These are phyloP conservation scores for Coleophoma eucalyptorum DNA, from an alignment of 2,329 filamentous ascomycete species.

Conservation along the genomic window DNA sequence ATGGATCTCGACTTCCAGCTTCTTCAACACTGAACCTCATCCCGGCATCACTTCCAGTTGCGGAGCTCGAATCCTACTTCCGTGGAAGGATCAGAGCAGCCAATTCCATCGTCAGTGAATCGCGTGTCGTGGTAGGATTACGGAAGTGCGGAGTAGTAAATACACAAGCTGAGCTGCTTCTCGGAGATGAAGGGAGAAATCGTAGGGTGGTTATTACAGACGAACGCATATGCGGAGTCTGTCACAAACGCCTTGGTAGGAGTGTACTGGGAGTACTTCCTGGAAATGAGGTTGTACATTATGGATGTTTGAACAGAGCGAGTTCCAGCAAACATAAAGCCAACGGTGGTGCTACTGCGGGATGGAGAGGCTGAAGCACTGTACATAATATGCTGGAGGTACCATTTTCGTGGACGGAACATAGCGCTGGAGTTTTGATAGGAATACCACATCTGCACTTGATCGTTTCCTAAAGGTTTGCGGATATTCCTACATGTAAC, in stretches of 20 bases:
- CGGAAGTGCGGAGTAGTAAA: constrained; percentile 76
- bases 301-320: constrained; percentile 66
- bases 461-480: background rate
- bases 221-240: constrained; percentile 86
- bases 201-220: constrained; percentile 78
- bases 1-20: constrained; percentile 87
- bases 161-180: constrained; percentile 66
- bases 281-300: constrained; percentile 77
- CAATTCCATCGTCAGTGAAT: constrained; percentile 77
- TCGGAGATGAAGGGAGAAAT: constrained; percentile 66
- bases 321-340: constrained; percentile 23
- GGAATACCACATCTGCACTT: background rate
- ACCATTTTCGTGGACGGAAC: constrained; percentile 7
- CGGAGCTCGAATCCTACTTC: constrained; percentile 86
- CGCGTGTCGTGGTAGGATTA: constrained; percentile 71
- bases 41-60: constrained; percentile 73
- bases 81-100: constrained; percentile 82
- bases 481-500: background rate
- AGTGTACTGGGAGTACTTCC: constrained; percentile 89
- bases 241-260: constrained; percentile 86
- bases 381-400: constrained; percentile 3
- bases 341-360: constrained; percentile 13
- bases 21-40: constrained; percentile 83
- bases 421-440: constrained; percentile 16
- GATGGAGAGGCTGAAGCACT: constrained; percentile 11